Evolutionary conservation across 768 basidiomycete genomes (phyloP).

Genomic region (Sistotremastrum suecicum): DNA sequence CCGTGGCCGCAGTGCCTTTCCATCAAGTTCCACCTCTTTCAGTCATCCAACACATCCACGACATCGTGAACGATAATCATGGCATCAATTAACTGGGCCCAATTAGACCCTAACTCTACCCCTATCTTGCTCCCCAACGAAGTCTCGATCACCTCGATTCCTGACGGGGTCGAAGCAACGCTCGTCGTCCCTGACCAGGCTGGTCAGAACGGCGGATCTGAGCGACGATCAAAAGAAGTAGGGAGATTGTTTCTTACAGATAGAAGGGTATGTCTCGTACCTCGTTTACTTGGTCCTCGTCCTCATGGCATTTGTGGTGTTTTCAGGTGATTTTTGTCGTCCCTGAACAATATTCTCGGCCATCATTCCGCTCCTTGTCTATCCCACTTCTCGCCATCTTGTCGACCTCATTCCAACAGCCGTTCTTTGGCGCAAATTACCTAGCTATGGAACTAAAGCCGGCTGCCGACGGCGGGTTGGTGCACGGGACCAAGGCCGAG

Average conservation of each 20-base stretch:
- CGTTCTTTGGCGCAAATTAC: slow-evolving; percentile 56
- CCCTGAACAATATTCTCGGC: slow-evolving; percentile 4
- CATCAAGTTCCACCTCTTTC: no score
- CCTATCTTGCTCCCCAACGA: slow-evolving; percentile 57
- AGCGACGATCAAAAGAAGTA: slow-evolving; percentile 29
- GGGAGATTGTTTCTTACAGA: slow-evolving; percentile 58
- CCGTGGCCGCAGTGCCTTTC: no score
- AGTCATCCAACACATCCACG: no score
- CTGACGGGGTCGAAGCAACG: slow-evolving; percentile 41
- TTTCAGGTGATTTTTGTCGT: slow-evolving; percentile 48
- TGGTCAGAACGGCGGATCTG: slow-evolving; percentile 21
- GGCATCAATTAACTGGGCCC: slow-evolving; percentile 64
- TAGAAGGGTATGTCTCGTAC: slow-evolving; percentile 39
- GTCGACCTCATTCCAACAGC: slow-evolving; percentile 62
- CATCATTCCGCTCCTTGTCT: slow-evolving; percentile 28
- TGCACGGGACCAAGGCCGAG: slow-evolving; percentile 48
- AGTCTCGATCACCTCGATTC: slow-evolving; percentile 38
- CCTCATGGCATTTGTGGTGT: slow-evolving; percentile 1
- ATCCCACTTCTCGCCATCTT: slow-evolving; percentile 52
- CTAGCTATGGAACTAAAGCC: slow-evolving; percentile 55
- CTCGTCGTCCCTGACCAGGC: slow-evolving; percentile 38
- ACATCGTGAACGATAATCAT: slow-evolving; percentile 22
- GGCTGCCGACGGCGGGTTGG: slow-evolving; percentile 50
- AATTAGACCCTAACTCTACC: slow-evolving; percentile 40
- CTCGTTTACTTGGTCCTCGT: slow-evolving; percentile 3